Percentiles rank a stretch among this genome's conserved stretches.
Conservation (phyloP, 1,284 basidiomycete genomes). For the Bjerkandera adusta region DNA sequence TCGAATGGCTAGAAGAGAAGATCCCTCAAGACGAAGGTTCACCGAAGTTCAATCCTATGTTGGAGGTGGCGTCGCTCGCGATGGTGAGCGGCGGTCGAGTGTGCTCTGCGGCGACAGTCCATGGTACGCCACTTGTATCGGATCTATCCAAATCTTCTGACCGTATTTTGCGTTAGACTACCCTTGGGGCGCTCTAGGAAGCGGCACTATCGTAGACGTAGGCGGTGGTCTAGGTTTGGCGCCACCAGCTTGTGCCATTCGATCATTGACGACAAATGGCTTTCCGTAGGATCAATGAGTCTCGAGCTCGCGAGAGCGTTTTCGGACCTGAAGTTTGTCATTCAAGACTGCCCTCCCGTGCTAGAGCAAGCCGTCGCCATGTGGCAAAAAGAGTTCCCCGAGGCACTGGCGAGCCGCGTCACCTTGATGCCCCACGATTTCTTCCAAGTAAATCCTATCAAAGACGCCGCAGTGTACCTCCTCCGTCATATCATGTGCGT, state of each 20-base stretch:
- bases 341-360: constrained; percentile 19
- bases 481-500: constrained; percentile 27
- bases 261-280: neutral
- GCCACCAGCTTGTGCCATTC: no score
- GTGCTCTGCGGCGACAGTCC: constrained; percentile 5
- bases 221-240: constrained; percentile 18
- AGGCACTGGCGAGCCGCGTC: constrained; percentile 8
- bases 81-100: constrained; percentile 17
- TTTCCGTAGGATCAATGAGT: constrained; percentile 15
- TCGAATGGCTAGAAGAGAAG: constrained; percentile 13
- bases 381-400: constrained; percentile 13
- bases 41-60: neutral
- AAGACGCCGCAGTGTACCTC: constrained; percentile 26
- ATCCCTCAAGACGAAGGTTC: constrained; percentile 7
- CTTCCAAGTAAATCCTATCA: constrained; percentile 28
- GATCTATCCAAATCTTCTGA: neutral
- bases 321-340: constrained; percentile 17
- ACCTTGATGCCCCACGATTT: constrained; percentile 27
- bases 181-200: constrained; percentile 16
- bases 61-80: constrained; percentile 13
- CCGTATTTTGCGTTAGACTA: constrained; percentile 16
- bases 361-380: constrained; percentile 12
- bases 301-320: constrained; percentile 13
- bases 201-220: no score
- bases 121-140: constrained; percentile 6